Evolutionary conservation across 2,329 filamentous ascomycete genomes (phyloP).

Genomic region (Tricladium varicosporioides): DNA sequence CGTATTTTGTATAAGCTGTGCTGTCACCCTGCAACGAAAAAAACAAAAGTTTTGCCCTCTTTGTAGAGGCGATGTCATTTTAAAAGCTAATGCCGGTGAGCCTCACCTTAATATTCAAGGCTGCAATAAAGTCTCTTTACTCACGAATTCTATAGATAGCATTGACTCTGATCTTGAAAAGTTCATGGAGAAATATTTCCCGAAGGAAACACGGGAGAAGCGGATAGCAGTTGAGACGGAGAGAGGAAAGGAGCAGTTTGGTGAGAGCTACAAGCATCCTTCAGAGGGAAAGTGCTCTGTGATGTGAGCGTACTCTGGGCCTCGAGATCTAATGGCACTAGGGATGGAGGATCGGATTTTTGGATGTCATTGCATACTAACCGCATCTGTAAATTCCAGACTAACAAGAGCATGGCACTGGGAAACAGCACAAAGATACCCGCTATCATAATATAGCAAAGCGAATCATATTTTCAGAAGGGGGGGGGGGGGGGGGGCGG

Average conservation of each 20-base stretch:
- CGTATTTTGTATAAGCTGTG: slow-evolving; percentile 79
- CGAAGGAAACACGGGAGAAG: slow-evolving; percentile 66
- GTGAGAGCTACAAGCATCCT: slow-evolving; percentile 56
- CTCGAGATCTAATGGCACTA: no score
- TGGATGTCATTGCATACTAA: no score
- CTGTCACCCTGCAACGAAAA: slow-evolving; percentile 75
- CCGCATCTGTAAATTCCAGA: no score
- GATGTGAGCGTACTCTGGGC: slow-evolving; percentile 44
- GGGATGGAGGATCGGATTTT: no score
- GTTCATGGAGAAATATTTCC: slow-evolving; percentile 75
- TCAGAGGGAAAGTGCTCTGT: slow-evolving; percentile 53
- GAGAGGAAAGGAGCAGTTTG: slow-evolving; percentile 70
- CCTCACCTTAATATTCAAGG: background rate
- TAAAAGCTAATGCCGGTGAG: slow-evolving; percentile 65
- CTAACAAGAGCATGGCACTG: no score
- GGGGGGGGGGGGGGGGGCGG: no score
- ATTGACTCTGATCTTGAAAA: slow-evolving; percentile 66
- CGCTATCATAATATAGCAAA: background rate
- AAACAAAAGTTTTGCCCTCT: slow-evolving; percentile 70
- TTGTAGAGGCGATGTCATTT: slow-evolving; percentile 70
- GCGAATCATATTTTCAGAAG: no score
- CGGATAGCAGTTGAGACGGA: slow-evolving; percentile 71
- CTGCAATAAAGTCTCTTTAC: background rate
- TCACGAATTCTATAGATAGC: slow-evolving; percentile 49
- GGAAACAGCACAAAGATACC: background rate